Base-by-base conservation (phyloP, 371 early-diverging fungal species). In the Lichtheimia ornata region DNA sequence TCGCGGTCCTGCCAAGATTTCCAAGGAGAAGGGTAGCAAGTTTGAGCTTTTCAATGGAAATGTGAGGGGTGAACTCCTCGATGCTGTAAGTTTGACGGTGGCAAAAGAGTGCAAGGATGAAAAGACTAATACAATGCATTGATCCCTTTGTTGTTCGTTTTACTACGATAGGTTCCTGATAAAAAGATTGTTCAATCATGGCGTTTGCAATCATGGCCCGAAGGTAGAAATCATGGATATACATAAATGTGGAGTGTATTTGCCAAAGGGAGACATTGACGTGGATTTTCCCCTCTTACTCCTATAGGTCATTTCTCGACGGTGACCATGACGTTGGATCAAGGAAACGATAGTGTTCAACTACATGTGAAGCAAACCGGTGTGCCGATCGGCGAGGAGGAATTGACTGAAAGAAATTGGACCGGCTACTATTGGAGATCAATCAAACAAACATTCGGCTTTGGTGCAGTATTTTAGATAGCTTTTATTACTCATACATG, bases 401-500 rank as follows among this genome's bases (percentile, higher is more conserved):
- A 94, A 11, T 75, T 84, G 30, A 92, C 92, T 11, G 82, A 82
- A 65, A 79, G 74, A 41, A 96, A 97, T 81, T 97, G 98, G 98
- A 80, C 82, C 43, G 85, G 84, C 52, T 96, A 94, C 74, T 97
- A 96, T 84, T 97, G 94, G 92, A 87, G 91, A 77, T 82, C 92
- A 53, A 97, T 97, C 74, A 96, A 96, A 76, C 84, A 82, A 59
- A 81, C 93, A 27, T 96, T 96, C 82, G 97, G 97, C 13, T 77
- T 73, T 61, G 81, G 81, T 59, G 81, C 70, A 35, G 75, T 73
- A 45, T 80, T 80, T 53, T 80, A 80, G 63, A 47, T 54, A 14
- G 47, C 17, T 18, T 18, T 25, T 50, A 50, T 17, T 50, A 17
- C 22, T 22, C 24, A 53, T 20, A 28, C 17, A 20, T 25, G 35